These are phyloP conservation scores for Tremella mesenterica DNA, from an alignment of 768 basidiomycete species.

Conservation along the genomic window DNA sequence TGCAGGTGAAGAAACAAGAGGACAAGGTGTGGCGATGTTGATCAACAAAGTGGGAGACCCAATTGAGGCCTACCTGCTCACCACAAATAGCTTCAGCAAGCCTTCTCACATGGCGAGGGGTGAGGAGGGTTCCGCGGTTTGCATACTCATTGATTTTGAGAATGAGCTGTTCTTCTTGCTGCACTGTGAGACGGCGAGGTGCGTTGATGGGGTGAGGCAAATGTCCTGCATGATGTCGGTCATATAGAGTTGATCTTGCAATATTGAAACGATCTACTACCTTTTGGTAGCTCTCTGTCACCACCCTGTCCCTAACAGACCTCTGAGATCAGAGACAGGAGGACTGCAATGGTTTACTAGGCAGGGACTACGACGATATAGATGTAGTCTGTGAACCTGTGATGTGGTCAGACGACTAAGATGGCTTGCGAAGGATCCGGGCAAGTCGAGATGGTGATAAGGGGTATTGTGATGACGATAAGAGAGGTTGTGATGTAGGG, in stretches of 20 bases:
- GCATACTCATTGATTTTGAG: conserved; percentile 8
- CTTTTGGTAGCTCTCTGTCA: background rate
- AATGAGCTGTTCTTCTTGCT: conserved; percentile 1
- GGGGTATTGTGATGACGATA: too few relatives aligned
- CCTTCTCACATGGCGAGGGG: conserved; percentile 5
- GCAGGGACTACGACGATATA: too few relatives aligned
- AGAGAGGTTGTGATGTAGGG: too few relatives aligned
- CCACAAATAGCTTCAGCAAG: conserved; percentile 1
- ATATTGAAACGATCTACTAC: background rate
- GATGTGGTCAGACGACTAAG: too few relatives aligned
- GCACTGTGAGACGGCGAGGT: background rate
- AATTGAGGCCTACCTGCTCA: conserved; percentile 1
- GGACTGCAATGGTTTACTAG: background rate
- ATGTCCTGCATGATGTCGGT: background rate
- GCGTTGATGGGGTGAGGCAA: background rate
- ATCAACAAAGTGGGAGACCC: conserved; percentile 3
- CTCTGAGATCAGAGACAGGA: background rate
- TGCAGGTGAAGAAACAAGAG: background rate
- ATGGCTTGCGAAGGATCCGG: too few relatives aligned
- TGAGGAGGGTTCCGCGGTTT: conserved; percentile 6
- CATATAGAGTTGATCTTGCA: background rate
- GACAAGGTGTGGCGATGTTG: conserved; percentile 1
- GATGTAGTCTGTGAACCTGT: too few relatives aligned
- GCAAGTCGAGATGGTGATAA: too few relatives aligned
- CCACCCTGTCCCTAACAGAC: background rate